Evolutionary conservation across 2,329 filamentous ascomycete species (phyloP), one percentile per base, ranked within the genome.

Genomic region (Thielaviopsis cerberus): DNA sequence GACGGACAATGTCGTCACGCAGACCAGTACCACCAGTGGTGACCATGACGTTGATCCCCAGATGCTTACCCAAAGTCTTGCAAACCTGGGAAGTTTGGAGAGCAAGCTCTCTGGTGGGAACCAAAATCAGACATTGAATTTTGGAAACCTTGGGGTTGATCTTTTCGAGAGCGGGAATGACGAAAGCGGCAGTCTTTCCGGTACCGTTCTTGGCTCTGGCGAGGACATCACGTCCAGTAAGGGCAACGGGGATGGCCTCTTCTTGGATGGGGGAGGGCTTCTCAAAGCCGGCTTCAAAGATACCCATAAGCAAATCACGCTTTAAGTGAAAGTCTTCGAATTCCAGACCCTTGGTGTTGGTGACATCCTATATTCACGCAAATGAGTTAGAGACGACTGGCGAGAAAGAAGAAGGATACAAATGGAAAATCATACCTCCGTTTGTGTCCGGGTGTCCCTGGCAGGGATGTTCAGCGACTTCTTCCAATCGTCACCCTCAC

Each of bases 261-360:
- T 98, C 92, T 81, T 98, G 92, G 66, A 98, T 98, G 11, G 92
- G 92, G 59, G 92, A 98, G 17, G 92, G 92, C 74, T 94, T 96
- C 71, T 98, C 92, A 71, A 96, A 98, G 63, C 92, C 92, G 64
- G 92, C 92, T 75, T 98, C 92, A 71, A 97, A 98, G 64, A 98
- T 97, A 62, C 92, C 92, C 91, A 97, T 98, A 74, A 98, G 81
- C 62, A 98, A 76, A 69, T 95, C 88, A 69, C 92, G 81, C 76
- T 94, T 95, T 65, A 98, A 84, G 64, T 86, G 86, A 69, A 98
- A 96, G 64, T 97, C 88, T 72, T 98, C 94, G 68, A 96, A 98
- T 65, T 98, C 92, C 62, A 98, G 78, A 61, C 92, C 92, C 74
- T 96, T 97, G 30, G 91, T 98, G 66, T 89, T 90, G 59, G 91